Evolutionary conservation across 352 stramenopile genomes (phyloP), one percentile per base, ranked within the genome.

Genomic region (Phytopythium kandeliae): DNA sequence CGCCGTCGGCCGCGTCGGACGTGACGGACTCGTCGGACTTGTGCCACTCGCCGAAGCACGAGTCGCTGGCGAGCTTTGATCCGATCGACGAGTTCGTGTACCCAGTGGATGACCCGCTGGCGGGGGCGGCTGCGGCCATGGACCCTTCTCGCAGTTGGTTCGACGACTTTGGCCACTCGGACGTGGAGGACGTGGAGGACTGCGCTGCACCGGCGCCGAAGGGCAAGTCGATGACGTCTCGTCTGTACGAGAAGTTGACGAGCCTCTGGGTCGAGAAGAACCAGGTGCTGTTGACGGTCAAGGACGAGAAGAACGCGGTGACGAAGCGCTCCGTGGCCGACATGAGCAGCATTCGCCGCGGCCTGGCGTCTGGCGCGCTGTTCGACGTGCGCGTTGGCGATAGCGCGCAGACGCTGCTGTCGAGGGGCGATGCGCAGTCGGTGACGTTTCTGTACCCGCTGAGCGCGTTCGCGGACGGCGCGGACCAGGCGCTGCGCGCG

Each of bases 381-480:
- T 90, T 92, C 60, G 67, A 77, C 28, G 69, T 65, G 31, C 30
- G 30, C 31, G 25, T 45, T 17, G 24, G 19, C 47, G 28, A 48
- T 13, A 41, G 21, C 5, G 49, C 40, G 30, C 68, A 67, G 65
- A 66, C 51, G 51, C 34, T 73, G 35, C 41, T 80, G 9, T 62
- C 64, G 21, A 62, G 63, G 42, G 57, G 65, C 43, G 75, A 85
- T 31, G 59, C 77, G 43, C 69, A 86, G 68, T 84, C 79, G 45
- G 69, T 93, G 50, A 88, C 79, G 62, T 93, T 93, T 60, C 50
- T 93, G 24, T 93, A 93, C 55, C 83, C 83, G n/a, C 66, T 93
- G 67, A 86, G 76, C 38, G 83, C 80, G 17, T 91, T 90, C 54
- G 72, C 71, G 3, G 63, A 68, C 25, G 31, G 47, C 47, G 40